phyloP scores from a whole-genome alignment of 306 rosid species.

The Fagus crenata region DNA sequence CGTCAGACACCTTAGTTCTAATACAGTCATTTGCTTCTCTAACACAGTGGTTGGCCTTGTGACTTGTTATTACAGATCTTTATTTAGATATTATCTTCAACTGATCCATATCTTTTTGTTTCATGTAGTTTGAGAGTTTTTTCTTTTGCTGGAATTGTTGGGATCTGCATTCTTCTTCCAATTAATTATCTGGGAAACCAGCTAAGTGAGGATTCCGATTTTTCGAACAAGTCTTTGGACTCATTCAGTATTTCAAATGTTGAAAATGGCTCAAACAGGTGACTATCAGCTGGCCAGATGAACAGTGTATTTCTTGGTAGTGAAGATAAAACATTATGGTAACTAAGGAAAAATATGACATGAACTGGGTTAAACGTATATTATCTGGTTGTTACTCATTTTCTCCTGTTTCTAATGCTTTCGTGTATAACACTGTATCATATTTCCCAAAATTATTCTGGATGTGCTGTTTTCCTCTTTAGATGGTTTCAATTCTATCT shows the following conservation, averaged over 20 bases:
- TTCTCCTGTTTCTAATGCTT: conserved; percentile 2
- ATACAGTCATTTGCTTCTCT: not conserved
- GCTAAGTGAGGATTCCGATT: conserved; percentile 55
- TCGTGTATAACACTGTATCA: not conserved
- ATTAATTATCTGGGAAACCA: conserved; percentile 71
- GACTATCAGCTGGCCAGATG: conserved; percentile 31
- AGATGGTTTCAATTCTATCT: not conserved
- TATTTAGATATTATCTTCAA: conserved; percentile 20
- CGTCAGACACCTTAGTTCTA: not conserved
- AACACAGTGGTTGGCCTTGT: not conserved
- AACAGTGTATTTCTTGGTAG: conserved; percentile 12
- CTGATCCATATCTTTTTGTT: conserved; percentile 23
- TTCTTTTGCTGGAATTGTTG: conserved; percentile 61
- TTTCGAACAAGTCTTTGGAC: conserved; percentile 64
- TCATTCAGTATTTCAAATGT: conserved; percentile 83
- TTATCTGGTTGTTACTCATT: not conserved
- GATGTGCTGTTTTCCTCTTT: not conserved
- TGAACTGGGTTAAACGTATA: not conserved
- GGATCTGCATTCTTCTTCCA: conserved; percentile 66
- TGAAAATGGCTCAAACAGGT: conserved; percentile 75
- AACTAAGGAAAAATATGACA: conserved; percentile 1
- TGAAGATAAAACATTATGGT: not conserved
- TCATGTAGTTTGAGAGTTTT: conserved; percentile 62
- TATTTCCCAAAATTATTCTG: not conserved
- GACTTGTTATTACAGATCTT: not conserved